Evolutionary conservation across 768 basidiomycete species (phyloP), one percentile per base, ranked within the genome.

Genomic region (Fistulinella prunicolor): DNA sequence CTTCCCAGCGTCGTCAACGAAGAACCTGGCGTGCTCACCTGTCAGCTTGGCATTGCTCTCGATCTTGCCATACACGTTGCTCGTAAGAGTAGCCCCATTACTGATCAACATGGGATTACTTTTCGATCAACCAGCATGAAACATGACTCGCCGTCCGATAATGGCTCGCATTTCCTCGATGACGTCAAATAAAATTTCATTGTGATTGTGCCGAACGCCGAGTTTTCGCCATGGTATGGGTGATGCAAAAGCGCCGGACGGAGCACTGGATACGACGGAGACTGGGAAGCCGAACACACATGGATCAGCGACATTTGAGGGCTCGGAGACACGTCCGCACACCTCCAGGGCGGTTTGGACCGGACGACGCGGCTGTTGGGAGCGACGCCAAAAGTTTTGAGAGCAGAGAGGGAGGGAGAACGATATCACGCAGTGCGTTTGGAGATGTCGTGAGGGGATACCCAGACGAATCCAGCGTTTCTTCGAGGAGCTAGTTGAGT

Each of bases 141-240:
- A 23, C n/a, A 10, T 17, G 30, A 55, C 60, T 42, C 39, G 65
- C 65, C 69, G 53, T 35, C 64, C 64, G 44, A 58, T 57, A 39
- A 67, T 69, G 47, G 59, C 89, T 54, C 80, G 81, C 40, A 96
- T 72, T 42, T 86, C 81, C 66, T 98, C 95, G 0, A 80, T 74
- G 50, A 96, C 75, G 61, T 98, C 94, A 63, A 98, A 93, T 64
- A 91, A 89, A 16, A 96, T 85, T 66, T 98, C 94, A 60, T 96
- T 95, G 66, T 79, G 85, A 24, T 85, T 81, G 63, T 97, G 87
- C 50, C 83, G 78, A 32, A 94, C 70, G 7, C 88, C 89, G 1
- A 86, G 78, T 65, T 88, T 87, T 47, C 95, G 79, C 94, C 94
- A 98, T 3, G 94, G 91, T 62, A 95, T 94, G 1, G 90, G 88